phyloP scores from a whole-genome alignment of 2,329 filamentous ascomycete species.

The Colletotrichum zoysiae region DNA sequence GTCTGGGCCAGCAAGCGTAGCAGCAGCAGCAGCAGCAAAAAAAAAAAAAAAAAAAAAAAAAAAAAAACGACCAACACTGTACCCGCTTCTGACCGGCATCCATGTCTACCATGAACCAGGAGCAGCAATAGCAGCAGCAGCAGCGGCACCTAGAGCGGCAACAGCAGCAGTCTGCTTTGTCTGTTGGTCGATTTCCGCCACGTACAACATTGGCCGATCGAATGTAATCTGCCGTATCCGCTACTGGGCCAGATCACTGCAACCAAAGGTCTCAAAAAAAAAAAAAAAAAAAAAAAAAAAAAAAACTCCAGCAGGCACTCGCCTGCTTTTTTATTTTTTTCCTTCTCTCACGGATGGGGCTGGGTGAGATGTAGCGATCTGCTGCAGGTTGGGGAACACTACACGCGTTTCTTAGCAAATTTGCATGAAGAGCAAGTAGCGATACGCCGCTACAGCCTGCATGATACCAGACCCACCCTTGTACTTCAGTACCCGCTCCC shows the following conservation, averaged over 20 bases:
- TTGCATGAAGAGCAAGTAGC: background rate
- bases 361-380: conserved; percentile 34
- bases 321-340: conserved; percentile 23
- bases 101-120: too few species aligned
- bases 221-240: too few species aligned
- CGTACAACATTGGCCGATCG: too few species aligned
- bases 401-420: conserved; percentile 4
- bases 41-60: conserved; percentile 2
- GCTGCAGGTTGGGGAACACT: conserved; percentile 29
- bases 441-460: conserved; percentile 36
- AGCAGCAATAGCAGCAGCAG: too few species aligned
- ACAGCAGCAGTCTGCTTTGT: too few species aligned
- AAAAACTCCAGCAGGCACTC: conserved; percentile 31
- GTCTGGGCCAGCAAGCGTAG: conserved; percentile 26
- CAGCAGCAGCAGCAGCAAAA: conserved; percentile 4
- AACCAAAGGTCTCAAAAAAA: too few species aligned
- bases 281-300: too few species aligned
- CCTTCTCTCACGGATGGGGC: conserved; percentile 29
- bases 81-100: too few species aligned
- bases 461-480: conserved; percentile 36
- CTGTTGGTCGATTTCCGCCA: too few species aligned
- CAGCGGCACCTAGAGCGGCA: too few species aligned
- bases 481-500: conserved; percentile 40
- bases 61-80: too few species aligned
- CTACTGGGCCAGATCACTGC: too few species aligned